Evolutionary conservation across 129 eudicot genomes (phyloP), one percentile per base, ranked within the genome.

Genomic region (Kitagawia praeruptora): DNA sequence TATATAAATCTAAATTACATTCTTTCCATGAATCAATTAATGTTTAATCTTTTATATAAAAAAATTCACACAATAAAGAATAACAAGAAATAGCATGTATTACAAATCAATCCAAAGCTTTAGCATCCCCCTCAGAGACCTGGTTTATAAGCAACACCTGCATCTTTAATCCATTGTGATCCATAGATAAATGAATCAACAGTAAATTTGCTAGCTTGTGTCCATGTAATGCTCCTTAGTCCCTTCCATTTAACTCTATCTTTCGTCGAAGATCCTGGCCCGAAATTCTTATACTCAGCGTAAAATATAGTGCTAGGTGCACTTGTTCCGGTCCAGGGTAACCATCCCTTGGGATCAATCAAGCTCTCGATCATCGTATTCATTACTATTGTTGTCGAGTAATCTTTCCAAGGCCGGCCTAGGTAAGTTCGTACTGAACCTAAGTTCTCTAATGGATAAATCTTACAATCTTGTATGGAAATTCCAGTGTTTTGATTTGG

Each of bases 391-490:
- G 91, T 87, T 5, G 86, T 83, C 3, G 94, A 89, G 69, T 85
- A 77, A 47, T 79, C 41, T 81, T 87, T 87, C 91, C 94, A 87
- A 13, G 94, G 91, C 42, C 91, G 81, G 31, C 94, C 91, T 8
- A 89, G 53, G 70, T 15, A 87, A 5, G 89, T 81, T 5, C 28
- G 78, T 5, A 87, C 79, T 3, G 72, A 61, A 6, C 58, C 58
- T 27, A 87, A 38, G 72, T 89, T 70, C 19, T 78, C 90, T 3
- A 15, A 73, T 4, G 90, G 81, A 75, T 6, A 61, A 70, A 87
- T 76, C 25, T 74, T 84, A 66, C 89, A 89, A 46, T 84, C 84
- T 27, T 89, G 89, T 58, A 87, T 85, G 0, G 83, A 41, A 56
- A 87, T 83, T 2, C 94, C 91, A 1, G 91, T 89, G 85, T 84